Percentiles rank a stretch among this genome's conserved stretches.
These are phyloP conservation scores for Colletotrichum spinosum DNA, from an alignment of 2,329 filamentous ascomycete species.

Conservation along the genomic window DNA sequence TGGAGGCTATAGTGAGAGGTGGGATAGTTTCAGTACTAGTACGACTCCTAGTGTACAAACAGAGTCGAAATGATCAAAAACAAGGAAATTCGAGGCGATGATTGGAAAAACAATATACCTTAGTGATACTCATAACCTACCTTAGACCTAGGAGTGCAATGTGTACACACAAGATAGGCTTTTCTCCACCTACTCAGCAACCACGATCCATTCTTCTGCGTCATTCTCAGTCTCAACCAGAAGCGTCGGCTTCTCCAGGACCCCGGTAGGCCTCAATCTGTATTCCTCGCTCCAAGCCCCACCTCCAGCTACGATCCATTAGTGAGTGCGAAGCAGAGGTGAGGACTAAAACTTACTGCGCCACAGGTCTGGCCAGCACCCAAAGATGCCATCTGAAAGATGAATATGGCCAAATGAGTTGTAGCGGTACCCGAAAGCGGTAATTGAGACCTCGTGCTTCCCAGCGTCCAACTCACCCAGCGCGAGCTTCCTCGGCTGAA, in stretches of 20 bases:
- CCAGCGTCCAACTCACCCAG: slow-evolving; percentile 10
- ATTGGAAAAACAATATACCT: too few relatives aligned
- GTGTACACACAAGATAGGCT: neutral
- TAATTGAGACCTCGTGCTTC: slow-evolving; percentile 18
- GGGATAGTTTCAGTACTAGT: too few relatives aligned
- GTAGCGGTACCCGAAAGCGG: slow-evolving; percentile 24
- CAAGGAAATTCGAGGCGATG: too few relatives aligned
- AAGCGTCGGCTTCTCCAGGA: slow-evolving; percentile 22
- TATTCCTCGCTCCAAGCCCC: slow-evolving; percentile 25
- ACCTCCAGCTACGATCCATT: neutral
- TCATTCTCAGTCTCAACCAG: slow-evolving; percentile 1
- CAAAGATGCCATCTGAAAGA: slow-evolving; percentile 1
- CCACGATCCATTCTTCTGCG: slow-evolving; percentile 22
- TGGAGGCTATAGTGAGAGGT: too few relatives aligned
- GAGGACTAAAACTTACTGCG: slow-evolving; percentile 1
- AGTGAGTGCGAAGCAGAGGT: neutral
- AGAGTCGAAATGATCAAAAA: too few relatives aligned
- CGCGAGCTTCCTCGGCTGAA: slow-evolving; percentile 14
- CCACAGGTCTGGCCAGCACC: slow-evolving; percentile 20
- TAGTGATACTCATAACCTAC: too few relatives aligned
- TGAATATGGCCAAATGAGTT: slow-evolving; percentile 32
- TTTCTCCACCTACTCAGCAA: slow-evolving; percentile 4
- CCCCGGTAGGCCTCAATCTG: slow-evolving; percentile 10
- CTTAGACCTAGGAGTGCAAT: too few relatives aligned
- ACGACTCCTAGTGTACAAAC: too few relatives aligned